Evolutionary conservation across 1,284 basidiomycete species (phyloP).

Genomic region (Clitocybe nebularis): DNA sequence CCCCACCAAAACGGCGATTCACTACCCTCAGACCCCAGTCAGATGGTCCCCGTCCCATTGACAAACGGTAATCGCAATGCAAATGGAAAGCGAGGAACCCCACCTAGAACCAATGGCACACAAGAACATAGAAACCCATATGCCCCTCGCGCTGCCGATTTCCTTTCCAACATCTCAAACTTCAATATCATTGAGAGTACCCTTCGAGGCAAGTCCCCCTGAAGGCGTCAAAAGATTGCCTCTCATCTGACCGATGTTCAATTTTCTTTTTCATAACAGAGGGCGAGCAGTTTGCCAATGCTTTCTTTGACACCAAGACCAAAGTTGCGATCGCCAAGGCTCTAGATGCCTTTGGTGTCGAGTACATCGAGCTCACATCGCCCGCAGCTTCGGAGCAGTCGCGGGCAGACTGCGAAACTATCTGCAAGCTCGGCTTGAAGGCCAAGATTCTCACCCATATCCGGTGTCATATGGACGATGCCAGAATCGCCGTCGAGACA

Average conservation of each 20-base stretch:
- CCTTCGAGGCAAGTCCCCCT: conserved; percentile 66
- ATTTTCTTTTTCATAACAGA: conserved; percentile 47
- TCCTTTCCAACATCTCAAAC: conserved; percentile 88
- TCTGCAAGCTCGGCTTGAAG: conserved; percentile 98
- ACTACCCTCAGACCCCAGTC: conserved; percentile 39
- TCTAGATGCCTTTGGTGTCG: conserved; percentile 96
- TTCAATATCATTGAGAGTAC: conserved; percentile 98
- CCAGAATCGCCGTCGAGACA: conserved; percentile 97
- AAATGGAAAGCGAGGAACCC: conserved; percentile 40
- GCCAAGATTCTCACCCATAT: conserved; percentile 99
- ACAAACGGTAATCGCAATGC: conserved; percentile 40
- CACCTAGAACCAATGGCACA: conserved; percentile 24
- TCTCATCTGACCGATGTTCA: conserved; percentile 11
- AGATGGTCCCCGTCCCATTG: conserved; percentile 69
- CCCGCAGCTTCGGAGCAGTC: conserved; percentile 98
- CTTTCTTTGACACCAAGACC: conserved; percentile 99
- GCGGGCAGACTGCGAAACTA: conserved; percentile 92
- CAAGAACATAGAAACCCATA: conserved; percentile 72
- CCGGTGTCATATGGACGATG: conserved; percentile 99
- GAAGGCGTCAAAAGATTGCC: conserved; percentile 10
- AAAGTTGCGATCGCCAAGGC: conserved; percentile 99
- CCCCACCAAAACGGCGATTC: conserved; percentile 56
- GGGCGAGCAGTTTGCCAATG: conserved; percentile 99
- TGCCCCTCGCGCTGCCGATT: conserved; percentile 85
- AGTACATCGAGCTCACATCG: conserved; percentile 99